Evolutionary conservation across 2,329 filamentous ascomycete species (phyloP).

Genomic region (Hirsutella minnesotensis): DNA sequence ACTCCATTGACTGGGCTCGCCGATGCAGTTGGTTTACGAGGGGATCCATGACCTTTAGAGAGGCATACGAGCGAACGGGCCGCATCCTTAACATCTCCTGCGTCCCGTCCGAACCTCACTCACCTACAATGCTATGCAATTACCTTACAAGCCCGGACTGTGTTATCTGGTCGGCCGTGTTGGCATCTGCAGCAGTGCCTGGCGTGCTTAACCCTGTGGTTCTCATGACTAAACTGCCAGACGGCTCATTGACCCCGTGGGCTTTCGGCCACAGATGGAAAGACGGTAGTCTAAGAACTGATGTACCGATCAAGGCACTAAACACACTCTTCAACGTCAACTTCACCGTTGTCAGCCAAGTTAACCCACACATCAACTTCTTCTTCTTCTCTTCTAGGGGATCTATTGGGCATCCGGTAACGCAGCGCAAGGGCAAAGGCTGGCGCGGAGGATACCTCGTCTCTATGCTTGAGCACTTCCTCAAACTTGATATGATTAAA

Average conservation of each 20-base stretch:
- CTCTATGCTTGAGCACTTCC: conserved; percentile 81
- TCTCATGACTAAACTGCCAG: conserved; percentile 73
- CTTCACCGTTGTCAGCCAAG: conserved; percentile 79
- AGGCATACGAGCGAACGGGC: conserved; percentile 88
- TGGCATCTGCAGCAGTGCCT: conserved; percentile 90
- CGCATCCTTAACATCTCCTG: conserved; percentile 93
- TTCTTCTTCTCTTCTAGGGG: conserved; percentile 97
- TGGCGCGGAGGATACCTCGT: conserved; percentile 95
- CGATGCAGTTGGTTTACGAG: conserved; percentile 81
- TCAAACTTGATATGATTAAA: conserved; percentile 94
- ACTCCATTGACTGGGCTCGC: conserved; percentile 82
- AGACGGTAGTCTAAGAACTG: conserved; percentile 84
- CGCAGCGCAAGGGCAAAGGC: conserved; percentile 81
- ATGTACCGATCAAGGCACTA: conserved; percentile 87
- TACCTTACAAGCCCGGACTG: conserved; percentile 93
- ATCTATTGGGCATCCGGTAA: conserved; percentile 87
- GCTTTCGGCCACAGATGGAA: conserved; percentile 99
- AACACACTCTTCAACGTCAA: conserved; percentile 98
- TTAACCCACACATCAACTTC: conserved; percentile 95
- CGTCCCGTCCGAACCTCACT: conserved; percentile 93
- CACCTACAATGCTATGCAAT: conserved; percentile 82
- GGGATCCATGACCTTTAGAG: conserved; percentile 86
- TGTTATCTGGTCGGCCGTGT: conserved; percentile 93
- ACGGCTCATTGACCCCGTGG: conserved; percentile 73
- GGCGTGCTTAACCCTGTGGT: conserved; percentile 94